phyloP scores from a whole-genome alignment of 148 eudicot species.

The Fagopyrum tataricum region DNA sequence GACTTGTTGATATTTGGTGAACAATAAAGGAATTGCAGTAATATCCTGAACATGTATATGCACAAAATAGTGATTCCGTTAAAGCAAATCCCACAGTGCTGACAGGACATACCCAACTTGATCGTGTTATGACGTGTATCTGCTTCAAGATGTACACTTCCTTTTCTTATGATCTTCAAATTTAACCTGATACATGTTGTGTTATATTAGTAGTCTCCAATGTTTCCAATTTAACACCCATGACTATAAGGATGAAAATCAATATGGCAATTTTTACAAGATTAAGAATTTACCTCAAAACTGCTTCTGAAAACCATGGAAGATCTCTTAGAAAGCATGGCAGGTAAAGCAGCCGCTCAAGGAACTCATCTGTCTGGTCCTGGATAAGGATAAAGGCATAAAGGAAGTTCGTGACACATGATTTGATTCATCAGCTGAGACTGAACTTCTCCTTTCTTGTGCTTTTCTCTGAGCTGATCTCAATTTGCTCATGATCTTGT shows the following conservation, averaged over 20 bases:
- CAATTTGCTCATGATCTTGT: slow-evolving; percentile 83
- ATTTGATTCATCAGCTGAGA: slow-evolving; percentile 31
- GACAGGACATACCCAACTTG: not conserved
- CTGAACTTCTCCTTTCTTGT: slow-evolving; percentile 70
- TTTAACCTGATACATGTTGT: not conserved
- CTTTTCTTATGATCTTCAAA: not conserved
- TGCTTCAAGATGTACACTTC: not conserved
- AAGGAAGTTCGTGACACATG: slow-evolving; percentile 39
- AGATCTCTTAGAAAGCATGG: slow-evolving; percentile 54
- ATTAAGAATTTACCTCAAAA: slow-evolving; percentile 13
- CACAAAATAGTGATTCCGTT: not conserved
- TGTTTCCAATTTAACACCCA: not conserved
- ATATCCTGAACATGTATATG: not conserved
- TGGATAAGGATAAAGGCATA: slow-evolving; percentile 37
- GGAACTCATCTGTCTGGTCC: slow-evolving; percentile 59
- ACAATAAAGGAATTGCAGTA: not conserved
- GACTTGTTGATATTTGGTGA: not conserved
- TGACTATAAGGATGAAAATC: not conserved
- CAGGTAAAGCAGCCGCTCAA: slow-evolving; percentile 90
- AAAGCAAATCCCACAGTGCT: too few relatives aligned
- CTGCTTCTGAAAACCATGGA: not conserved
- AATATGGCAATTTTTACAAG: not conserved
- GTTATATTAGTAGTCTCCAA: not conserved
- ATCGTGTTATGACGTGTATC: not conserved
- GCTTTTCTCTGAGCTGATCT: slow-evolving; percentile 90